These are phyloP conservation scores for Laetiporus sulphureus DNA, from an alignment of 1,284 basidiomycete genomes.

Conservation along the genomic window DNA sequence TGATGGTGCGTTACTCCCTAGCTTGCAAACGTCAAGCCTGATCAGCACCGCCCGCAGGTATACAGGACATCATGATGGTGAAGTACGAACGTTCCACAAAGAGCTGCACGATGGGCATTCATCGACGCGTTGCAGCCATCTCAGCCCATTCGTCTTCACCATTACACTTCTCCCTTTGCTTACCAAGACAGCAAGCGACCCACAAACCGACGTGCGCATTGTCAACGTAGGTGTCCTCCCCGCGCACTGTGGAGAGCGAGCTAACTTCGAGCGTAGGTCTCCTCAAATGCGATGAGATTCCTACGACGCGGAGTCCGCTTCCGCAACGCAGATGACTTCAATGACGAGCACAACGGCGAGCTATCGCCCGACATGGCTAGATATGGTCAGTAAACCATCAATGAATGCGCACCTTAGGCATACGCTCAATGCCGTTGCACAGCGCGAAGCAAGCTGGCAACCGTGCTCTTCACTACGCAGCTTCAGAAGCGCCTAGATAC, in stretches of 20 bases:
- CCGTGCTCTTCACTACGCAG: conserved; percentile 24
- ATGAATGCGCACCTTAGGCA: no score
- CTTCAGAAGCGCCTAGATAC: conserved; percentile 24
- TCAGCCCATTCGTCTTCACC: conserved; percentile 44
- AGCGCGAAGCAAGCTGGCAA: conserved; percentile 32
- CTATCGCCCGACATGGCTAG: conserved; percentile 23
- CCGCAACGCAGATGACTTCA: conserved; percentile 33
- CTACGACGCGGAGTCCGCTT: conserved; percentile 23
- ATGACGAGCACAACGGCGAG: conserved; percentile 27
- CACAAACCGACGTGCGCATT: conserved; percentile 44
- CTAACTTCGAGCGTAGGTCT: conserved; percentile 8
- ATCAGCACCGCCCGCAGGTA: conserved; percentile 9
- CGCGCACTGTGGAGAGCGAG: no score
- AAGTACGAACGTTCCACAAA: conserved; percentile 34
- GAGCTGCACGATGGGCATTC: background rate
- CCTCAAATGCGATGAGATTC: conserved; percentile 12
- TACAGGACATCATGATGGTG: conserved; percentile 34
- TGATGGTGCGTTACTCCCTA: conserved; percentile 22
- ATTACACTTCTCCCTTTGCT: conserved; percentile 41
- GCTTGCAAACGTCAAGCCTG: background rate
- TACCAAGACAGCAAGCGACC: conserved; percentile 35
- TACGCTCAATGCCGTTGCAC: background rate
- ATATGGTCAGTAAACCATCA: conserved; percentile 22
- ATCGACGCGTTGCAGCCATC: conserved; percentile 27
- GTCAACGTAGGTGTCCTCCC: conserved; percentile 33